phyloP scores from a whole-genome alignment of 345 rosid genomes.

The Aquilaria yunnanensis region DNA sequence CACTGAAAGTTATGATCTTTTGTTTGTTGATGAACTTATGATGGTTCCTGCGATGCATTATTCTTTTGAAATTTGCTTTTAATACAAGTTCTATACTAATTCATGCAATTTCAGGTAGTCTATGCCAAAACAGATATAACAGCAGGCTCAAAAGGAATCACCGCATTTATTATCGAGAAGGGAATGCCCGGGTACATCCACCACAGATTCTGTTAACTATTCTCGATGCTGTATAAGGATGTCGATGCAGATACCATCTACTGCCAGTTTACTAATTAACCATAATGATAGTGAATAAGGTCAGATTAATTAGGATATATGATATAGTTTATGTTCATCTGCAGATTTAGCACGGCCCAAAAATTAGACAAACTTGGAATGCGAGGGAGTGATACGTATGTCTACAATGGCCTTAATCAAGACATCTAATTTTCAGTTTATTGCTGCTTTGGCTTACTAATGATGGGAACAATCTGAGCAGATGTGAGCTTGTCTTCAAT shows the following conservation, averaged over 20 bases:
- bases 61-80: neutral
- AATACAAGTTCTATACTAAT: slow-evolving; percentile 15
- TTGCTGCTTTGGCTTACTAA: slow-evolving; percentile 22
- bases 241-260: neutral
- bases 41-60: too few relatives aligned
- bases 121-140: slow-evolving; percentile 75
- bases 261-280: neutral
- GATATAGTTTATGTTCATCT: slow-evolving; percentile 16
- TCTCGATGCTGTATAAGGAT: neutral
- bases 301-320: neutral
- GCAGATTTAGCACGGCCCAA: slow-evolving; percentile 95
- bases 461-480: slow-evolving; percentile 28
- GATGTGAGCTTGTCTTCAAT: slow-evolving; percentile 95
- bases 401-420: slow-evolving; percentile 14
- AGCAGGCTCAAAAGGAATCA: slow-evolving; percentile 90
- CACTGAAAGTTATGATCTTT: too few relatives aligned
- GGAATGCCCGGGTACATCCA: slow-evolving; percentile 81
- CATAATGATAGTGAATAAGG: neutral
- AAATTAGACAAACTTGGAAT: slow-evolving; percentile 95
- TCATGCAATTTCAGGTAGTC: slow-evolving; percentile 43
- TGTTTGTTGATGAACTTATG: too few relatives aligned
- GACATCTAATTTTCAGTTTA: slow-evolving; percentile 12
- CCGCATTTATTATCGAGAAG: slow-evolving; percentile 87
- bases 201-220: neutral
- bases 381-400: slow-evolving; percentile 98